Evolutionary conservation across 2,329 filamentous ascomycete species (phyloP).

Genomic region (Coniochaeta prunicola): DNA sequence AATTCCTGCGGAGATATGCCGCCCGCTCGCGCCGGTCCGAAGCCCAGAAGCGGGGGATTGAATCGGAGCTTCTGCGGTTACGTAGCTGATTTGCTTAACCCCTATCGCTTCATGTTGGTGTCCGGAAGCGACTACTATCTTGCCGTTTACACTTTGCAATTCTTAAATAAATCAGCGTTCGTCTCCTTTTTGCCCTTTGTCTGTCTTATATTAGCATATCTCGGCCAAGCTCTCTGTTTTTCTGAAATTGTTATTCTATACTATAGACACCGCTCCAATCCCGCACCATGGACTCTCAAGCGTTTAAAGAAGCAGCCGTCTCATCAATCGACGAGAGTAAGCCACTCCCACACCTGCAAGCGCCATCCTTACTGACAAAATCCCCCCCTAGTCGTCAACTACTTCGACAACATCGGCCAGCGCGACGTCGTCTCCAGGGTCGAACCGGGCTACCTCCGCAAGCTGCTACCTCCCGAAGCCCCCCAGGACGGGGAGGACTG

Average conservation of each 20-base stretch:
- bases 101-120: background rate
- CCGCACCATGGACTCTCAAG: conserved; percentile 13
- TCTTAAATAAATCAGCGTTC: no score
- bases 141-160: no score
- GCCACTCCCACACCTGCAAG: background rate
- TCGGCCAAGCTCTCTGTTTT: background rate
- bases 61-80: no score
- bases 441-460: conserved; percentile 76
- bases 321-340: conserved; percentile 17
- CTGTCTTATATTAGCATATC: background rate
- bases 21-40: background rate
- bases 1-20: background rate
- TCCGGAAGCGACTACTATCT: no score
- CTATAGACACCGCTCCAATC: background rate
- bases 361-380: background rate
- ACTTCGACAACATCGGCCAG: conserved; percentile 68
- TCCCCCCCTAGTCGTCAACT: conserved; percentile 59
- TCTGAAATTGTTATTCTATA: background rate
- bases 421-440: conserved; percentile 71
- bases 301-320: conserved; percentile 15
- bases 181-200: background rate
- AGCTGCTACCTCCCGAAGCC: conserved; percentile 62
- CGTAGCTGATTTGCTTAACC: background rate
- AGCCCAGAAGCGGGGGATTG: background rate
- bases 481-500: conserved; percentile 66